A percentile compares a stretch with the other conserved stretches of the same genome.
These are phyloP conservation scores for Hemileia vastatrix DNA, from an alignment of 1,284 basidiomycete species.

Conservation along the genomic window DNA sequence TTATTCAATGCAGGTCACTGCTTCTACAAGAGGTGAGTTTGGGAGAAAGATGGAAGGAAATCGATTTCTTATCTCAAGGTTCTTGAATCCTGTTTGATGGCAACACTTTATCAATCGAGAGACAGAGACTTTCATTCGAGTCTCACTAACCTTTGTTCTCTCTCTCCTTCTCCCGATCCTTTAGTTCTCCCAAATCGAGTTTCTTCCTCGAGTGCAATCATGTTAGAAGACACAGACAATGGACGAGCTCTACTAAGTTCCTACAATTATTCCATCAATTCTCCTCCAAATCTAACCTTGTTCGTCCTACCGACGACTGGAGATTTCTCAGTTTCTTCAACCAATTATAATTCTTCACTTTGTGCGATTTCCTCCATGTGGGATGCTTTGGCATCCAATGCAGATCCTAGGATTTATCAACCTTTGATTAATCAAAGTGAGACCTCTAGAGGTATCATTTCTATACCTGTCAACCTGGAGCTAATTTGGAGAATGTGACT, in stretches of 20 bases:
- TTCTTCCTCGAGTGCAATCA: no score
- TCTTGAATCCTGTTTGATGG: conserved; percentile 2
- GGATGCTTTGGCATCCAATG: neutral
- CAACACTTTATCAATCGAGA: conserved; percentile 27
- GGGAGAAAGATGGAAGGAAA: neutral
- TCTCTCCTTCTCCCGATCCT: no score
- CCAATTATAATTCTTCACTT: no score
- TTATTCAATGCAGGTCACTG: conserved; percentile 10
- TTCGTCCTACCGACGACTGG: no score
- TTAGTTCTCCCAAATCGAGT: no score
- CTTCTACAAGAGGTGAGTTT: conserved; percentile 20
- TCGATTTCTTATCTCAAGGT: conserved; percentile 2
- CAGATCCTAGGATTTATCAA: no score
- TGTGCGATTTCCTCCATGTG: no score
- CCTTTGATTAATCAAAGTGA: conserved; percentile 3
- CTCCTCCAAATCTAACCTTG: no score
- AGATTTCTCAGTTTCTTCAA: no score
- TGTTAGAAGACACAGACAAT: no score
- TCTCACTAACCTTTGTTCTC: neutral
- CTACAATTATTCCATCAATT: no score
- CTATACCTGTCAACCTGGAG: conserved; percentile 6
- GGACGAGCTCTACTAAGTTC: no score
- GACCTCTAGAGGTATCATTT: conserved; percentile 2
- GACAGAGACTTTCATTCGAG: neutral
- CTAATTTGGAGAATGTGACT: neutral